phyloP scores from a whole-genome alignment of 2,329 filamentous ascomycete species.

The Aspergillus puulaauensis region DNA sequence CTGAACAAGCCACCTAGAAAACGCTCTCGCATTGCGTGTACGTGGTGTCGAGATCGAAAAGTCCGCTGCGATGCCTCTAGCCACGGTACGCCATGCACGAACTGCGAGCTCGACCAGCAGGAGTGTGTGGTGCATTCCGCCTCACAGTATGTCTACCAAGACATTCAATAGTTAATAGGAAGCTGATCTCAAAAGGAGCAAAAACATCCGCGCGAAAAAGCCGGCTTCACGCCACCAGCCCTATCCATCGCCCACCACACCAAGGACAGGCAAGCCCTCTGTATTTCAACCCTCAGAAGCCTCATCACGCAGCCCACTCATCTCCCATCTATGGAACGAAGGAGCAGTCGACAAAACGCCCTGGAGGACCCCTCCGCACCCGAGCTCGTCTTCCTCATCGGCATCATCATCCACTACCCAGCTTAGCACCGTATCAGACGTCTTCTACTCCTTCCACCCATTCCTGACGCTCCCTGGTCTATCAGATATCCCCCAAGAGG shows the following conservation, averaged over 20 bases:
- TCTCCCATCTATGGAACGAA: not conserved
- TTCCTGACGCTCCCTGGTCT: slow-evolving; percentile 4
- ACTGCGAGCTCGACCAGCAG: slow-evolving; percentile 8
- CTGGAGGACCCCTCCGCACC: not conserved
- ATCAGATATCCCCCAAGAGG: not conserved
- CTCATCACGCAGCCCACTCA: not conserved
- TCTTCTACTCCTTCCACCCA: slow-evolving; percentile 3
- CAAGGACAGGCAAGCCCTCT: not conserved
- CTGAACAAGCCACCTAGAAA: not conserved
- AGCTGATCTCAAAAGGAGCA: not conserved
- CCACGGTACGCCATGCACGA: slow-evolving; percentile 4
- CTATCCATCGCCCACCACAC: not conserved
- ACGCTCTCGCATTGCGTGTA: slow-evolving; percentile 3
- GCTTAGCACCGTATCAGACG: not conserved
- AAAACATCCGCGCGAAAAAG: not conserved
- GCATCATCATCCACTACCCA: not conserved
- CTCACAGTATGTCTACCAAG: not conserved
- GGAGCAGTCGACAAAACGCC: not conserved
- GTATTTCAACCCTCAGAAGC: not conserved
- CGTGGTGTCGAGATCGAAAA: slow-evolving; percentile 8
- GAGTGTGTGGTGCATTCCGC: slow-evolving; percentile 2
- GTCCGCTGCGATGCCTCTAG: slow-evolving; percentile 9
- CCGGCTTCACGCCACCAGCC: not conserved
- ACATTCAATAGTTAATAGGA: no score
- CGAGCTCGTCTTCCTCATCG: not conserved